These are phyloP conservation scores for Solanum sejunctum DNA, from an alignment of 257 asterid genomes.

Conservation along the genomic window DNA sequence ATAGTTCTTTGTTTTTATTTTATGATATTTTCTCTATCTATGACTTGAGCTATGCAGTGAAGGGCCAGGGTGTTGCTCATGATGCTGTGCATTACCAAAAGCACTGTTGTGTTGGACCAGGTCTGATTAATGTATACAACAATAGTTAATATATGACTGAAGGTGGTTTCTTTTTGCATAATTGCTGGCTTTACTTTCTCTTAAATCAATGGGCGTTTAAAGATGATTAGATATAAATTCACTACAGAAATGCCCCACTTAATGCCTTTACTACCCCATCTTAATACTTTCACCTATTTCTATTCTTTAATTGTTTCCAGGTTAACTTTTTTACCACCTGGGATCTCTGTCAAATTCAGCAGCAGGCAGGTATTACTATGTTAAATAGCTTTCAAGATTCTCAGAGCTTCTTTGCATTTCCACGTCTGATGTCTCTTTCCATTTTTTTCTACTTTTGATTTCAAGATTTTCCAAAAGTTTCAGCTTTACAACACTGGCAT, in stretches of 20 bases:
- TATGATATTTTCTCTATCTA: slow-evolving; percentile 30
- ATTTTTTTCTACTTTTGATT: not conserved
- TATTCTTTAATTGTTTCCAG: not conserved
- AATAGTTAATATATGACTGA: slow-evolving; percentile 3
- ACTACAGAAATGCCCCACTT: not conserved
- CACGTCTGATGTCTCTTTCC: not conserved
- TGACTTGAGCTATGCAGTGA: slow-evolving; percentile 12
- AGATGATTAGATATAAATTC: not conserved
- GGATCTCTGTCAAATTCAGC: not conserved
- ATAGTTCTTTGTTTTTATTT: not conserved
- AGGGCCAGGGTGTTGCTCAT: slow-evolving; percentile 38
- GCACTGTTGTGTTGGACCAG: slow-evolving; percentile 26
- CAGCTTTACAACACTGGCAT: not conserved
- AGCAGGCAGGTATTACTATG: not conserved
- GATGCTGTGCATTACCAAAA: slow-evolving; percentile 44
- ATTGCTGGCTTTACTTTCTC: slow-evolving; percentile 44
- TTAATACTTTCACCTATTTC: not conserved
- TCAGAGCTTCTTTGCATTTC: not conserved
- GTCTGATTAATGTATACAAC: not conserved
- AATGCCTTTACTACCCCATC: not conserved
- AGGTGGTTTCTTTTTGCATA: slow-evolving; percentile 12
- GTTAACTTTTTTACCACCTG: not conserved
- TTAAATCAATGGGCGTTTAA: slow-evolving; percentile 29
- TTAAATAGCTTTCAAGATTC: not conserved
- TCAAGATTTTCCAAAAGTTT: not conserved